phyloP scores from a whole-genome alignment of 257 asterid species.

The Paulownia fortunei region DNA sequence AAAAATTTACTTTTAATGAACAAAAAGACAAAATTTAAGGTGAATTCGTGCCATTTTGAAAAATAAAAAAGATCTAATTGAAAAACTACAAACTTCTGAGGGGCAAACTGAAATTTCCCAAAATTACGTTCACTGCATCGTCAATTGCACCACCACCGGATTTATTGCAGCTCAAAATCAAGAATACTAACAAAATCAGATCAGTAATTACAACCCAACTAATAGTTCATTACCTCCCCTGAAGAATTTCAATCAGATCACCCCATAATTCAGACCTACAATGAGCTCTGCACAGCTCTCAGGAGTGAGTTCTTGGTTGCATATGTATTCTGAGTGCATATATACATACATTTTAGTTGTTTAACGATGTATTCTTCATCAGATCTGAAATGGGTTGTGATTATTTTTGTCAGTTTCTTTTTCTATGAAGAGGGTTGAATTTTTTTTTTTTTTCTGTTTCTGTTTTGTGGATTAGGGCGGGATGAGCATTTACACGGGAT shows the following conservation, averaged over 20 bases:
- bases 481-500: conserved; percentile 56
- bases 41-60: neutral
- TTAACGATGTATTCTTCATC: conserved; percentile 3
- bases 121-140: neutral
- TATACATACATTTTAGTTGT: neutral
- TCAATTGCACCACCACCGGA: conserved; percentile 4
- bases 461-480: conserved; percentile 41
- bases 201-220: conserved; percentile 6
- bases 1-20: neutral
- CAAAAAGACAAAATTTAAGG: neutral
- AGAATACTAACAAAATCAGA: conserved; percentile 15
- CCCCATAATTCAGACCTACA: conserved; percentile 26
- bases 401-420: neutral
- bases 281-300: conserved; percentile 57
- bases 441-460: neutral
- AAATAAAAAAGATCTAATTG: neutral
- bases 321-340: neutral
- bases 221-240: neutral
- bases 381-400: conserved; percentile 30
- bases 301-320: conserved; percentile 36
- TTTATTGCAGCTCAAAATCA: conserved; percentile 15
- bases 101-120: conserved; percentile 4
- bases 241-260: conserved; percentile 14
- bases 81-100: neutral
- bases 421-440: neutral